A percentile compares a stretch with the other conserved stretches of the same genome.
phyloP scores from a whole-genome alignment of 1,284 basidiomycete species.

The Ganoderma lingzhi region DNA sequence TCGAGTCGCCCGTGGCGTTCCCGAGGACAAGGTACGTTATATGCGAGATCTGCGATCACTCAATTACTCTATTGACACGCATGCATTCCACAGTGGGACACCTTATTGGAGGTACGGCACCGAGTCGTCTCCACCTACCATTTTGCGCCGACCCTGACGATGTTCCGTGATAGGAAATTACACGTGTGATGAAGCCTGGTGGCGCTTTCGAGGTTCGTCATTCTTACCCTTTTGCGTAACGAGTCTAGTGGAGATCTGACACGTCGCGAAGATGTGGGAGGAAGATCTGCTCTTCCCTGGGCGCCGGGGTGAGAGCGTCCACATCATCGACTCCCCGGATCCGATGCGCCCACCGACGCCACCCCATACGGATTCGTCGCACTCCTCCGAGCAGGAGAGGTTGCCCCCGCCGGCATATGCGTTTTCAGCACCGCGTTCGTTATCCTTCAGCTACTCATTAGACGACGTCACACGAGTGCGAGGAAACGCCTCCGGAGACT shows the following conservation, averaged over 20 bases:
- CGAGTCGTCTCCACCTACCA: slow-evolving; percentile 18
- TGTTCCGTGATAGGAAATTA: slow-evolving; percentile 52
- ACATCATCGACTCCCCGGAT: slow-evolving; percentile 26
- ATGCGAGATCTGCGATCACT: slow-evolving; percentile 10
- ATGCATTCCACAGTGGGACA: slow-evolving; percentile 59
- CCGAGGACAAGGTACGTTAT: slow-evolving; percentile 67
- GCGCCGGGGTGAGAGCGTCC: slow-evolving; percentile 18
- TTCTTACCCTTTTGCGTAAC: slow-evolving; percentile 12
- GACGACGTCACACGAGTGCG: slow-evolving; percentile 22
- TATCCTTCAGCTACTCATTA: slow-evolving; percentile 30
- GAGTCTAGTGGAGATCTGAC: slow-evolving; percentile 8
- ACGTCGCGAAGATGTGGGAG: slow-evolving; percentile 62
- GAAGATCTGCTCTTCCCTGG: slow-evolving; percentile 78
- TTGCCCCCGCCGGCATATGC: background rate
- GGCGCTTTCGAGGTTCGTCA: slow-evolving; percentile 65
- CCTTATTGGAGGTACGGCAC: slow-evolving; percentile 55
- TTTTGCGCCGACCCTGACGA: slow-evolving; percentile 17
- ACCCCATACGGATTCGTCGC: slow-evolving; percentile 26
- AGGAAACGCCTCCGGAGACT: slow-evolving; percentile 14
- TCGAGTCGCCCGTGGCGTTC: slow-evolving; percentile 73
- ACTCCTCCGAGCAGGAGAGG: slow-evolving; percentile 26
- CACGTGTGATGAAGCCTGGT: slow-evolving; percentile 73
- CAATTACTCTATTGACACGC: slow-evolving; percentile 19
- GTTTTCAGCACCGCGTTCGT: slow-evolving; percentile 2
- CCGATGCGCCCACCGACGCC: slow-evolving; percentile 28